Evolutionary conservation across 495 filamentous ascomycete species (phyloP), one percentile per base, ranked within the genome.

Genomic region (Cercophora scortea): DNA sequence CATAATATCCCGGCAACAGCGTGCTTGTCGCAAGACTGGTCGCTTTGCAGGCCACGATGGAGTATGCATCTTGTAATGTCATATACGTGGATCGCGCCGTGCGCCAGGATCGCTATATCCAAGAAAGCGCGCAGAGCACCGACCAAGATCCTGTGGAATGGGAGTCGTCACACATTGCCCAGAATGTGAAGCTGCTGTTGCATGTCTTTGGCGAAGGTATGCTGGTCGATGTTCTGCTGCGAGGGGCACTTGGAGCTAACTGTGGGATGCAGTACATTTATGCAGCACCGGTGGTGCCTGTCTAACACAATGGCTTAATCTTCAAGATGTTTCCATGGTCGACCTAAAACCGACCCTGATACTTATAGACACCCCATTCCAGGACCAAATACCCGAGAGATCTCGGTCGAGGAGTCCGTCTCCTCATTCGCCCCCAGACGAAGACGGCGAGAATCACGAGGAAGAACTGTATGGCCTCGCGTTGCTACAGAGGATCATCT

Each of bases 51-150:
- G 54, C 61, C 59, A 66, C 61, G 52, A 86, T 88, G 84, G 86
- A 88, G 68, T 74, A 76, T 68, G 76, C 81, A 60, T 73, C 80
- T 55, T 91, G 85, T 71, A 84, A 87, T 71, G 82, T 88, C 53
- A 84, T 93, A 57, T 93, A 90, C 65, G 87, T 93, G 53, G 87
- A 93, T 71, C 84, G 84, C 63, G 80, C 81, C 47, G 80, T 87
- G 49, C 72, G 70, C 54, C 74, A 81, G 56, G 84, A 89, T 55
- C 75, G 83, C 33, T 47, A 50, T 47, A 50, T 63, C 9, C 40
- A 39, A 32, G 47, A 45, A 34, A 39, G 34, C 53, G 45, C 46
- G n/a, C 47, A 18, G 13, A 44, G 17, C 16, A 13, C 47, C 42
- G 52, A 44, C 1, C n/a, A 43, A 17, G 48, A 46, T 19, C 17